phyloP scores from a whole-genome alignment of 257 asterid genomes.

The Lavandula angustifolia region DNA sequence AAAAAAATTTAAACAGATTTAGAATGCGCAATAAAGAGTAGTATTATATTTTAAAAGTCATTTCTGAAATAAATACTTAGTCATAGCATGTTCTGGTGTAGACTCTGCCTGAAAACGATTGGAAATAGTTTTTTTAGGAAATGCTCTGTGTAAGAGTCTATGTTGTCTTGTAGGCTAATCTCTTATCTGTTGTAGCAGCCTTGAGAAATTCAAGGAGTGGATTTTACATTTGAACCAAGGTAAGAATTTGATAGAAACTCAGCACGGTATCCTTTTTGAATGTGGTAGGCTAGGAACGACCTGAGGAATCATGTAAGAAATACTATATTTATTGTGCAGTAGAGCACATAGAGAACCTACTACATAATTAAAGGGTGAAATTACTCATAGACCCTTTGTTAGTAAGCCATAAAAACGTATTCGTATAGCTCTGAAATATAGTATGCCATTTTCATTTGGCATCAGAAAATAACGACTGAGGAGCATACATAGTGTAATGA shows the following conservation, averaged over 20 bases:
- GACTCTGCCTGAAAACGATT: neutral
- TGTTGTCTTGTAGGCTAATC: neutral
- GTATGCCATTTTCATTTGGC: neutral
- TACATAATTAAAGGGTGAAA: neutral
- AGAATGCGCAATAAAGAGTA: neutral
- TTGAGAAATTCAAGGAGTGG: constrained; percentile 8
- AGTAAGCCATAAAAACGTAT: neutral
- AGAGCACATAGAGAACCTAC: neutral
- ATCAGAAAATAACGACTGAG: neutral
- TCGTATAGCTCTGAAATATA: neutral
- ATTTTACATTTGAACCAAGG: constrained; percentile 12
- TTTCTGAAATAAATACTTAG: neutral
- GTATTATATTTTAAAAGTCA: neutral
- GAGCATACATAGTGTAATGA: neutral
- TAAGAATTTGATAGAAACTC: constrained; percentile 9
- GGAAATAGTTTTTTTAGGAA: neutral
- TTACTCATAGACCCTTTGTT: neutral
- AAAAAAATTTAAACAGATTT: neutral
- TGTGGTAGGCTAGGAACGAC: neutral
- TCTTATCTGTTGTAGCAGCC: neutral
- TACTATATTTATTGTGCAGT: neutral
- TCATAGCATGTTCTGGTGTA: neutral
- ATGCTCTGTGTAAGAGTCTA: neutral
- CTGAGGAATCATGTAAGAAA: neutral
- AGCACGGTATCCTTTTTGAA: neutral